phyloP scores from a whole-genome alignment of 1,284 basidiomycete genomes.

The Mrakiaceae sp. region DNA sequence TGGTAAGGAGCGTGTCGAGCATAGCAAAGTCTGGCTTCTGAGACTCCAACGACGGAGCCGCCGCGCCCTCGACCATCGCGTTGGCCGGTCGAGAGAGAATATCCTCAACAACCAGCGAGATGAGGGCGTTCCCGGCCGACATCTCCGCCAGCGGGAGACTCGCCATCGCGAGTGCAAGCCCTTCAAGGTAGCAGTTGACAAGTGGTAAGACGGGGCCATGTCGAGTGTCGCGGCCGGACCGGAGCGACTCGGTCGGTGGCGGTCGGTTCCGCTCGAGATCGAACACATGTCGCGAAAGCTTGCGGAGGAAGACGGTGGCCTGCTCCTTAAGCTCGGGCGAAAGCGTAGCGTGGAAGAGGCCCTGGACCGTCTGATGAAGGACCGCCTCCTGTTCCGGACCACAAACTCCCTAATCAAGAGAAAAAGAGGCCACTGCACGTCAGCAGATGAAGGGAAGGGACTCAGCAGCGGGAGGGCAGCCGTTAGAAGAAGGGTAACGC shows the following conservation, averaged over 20 bases:
- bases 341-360: slow-evolving; percentile 66
- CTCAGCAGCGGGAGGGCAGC: slow-evolving; percentile 18
- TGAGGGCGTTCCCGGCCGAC: slow-evolving; percentile 47
- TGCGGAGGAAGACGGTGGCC: slow-evolving; percentile 55
- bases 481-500: slow-evolving; percentile 21
- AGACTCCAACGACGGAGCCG: slow-evolving; percentile 42
- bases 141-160: slow-evolving; percentile 52
- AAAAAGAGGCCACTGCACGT: slow-evolving; percentile 2
- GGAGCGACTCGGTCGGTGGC: slow-evolving; percentile 1
- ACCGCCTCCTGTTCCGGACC: slow-evolving; percentile 64
- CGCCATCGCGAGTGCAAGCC: slow-evolving; percentile 57
- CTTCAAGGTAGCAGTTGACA: slow-evolving; percentile 63
- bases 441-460: neutral
- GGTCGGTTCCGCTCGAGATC: slow-evolving; percentile 29
- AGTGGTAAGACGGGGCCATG: slow-evolving; percentile 43
- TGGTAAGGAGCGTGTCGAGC: slow-evolving; percentile 63
- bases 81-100: slow-evolving; percentile 46
- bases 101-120: slow-evolving; percentile 54
- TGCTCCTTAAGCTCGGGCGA: slow-evolving; percentile 56
- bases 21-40: slow-evolving; percentile 32
- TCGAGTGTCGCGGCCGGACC: slow-evolving; percentile 21
- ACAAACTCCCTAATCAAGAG: slow-evolving; percentile 46
- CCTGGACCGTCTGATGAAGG: slow-evolving; percentile 60
- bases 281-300: slow-evolving; percentile 59
- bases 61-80: slow-evolving; percentile 34